Evolutionary conservation across 2,329 filamentous ascomycete species (phyloP), one percentile per base, ranked within the genome.

Genomic region (Calonectria montana): DNA sequence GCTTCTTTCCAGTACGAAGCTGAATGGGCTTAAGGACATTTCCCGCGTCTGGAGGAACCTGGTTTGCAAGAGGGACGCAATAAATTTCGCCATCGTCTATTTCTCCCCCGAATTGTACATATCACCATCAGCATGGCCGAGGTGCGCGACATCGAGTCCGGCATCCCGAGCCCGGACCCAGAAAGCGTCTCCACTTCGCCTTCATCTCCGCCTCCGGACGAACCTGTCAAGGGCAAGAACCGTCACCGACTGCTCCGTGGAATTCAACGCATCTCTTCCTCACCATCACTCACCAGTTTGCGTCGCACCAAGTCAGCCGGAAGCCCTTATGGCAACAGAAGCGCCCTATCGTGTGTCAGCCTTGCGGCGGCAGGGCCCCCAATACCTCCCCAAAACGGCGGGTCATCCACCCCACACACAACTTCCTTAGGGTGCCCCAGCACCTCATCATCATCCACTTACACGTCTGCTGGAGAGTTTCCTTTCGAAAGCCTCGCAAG

Each of bases 241-340:
- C 90, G 93, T 57, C 91, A 92, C 77, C 91, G 92, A 71, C 83
- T 97, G 39, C 86, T 97, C 21, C 91, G 92, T 74, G 91, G 92
- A 37, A 88, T 97, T 61, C 93, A 96, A 73, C 92, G 94, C 70
- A 96, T 97, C 79, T 92, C 94, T 13, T 97, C 95, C 0, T 94
- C 93, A 8, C 92, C 94, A 1, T 94, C 93, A 18, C 85, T 97
- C 63, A 87, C 89, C 47, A 89, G 90, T 70, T 83, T 91, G 66
- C 89, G 91, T 68, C 90, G 93, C 71, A 86, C 91, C 29, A 88
- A 91, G 68, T 92, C 94, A 8, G 88, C 90, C 70, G 92, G 90
- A 79, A 93, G 93, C 78, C 91, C 92, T 12, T 92, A 95, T 87
- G 85, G 91, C 75, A 82, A 81, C 45, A 82, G 85, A n/a, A 84